These are phyloP conservation scores for Fraxinus americana DNA, from an alignment of 257 asterid species.

Conservation along the genomic window DNA sequence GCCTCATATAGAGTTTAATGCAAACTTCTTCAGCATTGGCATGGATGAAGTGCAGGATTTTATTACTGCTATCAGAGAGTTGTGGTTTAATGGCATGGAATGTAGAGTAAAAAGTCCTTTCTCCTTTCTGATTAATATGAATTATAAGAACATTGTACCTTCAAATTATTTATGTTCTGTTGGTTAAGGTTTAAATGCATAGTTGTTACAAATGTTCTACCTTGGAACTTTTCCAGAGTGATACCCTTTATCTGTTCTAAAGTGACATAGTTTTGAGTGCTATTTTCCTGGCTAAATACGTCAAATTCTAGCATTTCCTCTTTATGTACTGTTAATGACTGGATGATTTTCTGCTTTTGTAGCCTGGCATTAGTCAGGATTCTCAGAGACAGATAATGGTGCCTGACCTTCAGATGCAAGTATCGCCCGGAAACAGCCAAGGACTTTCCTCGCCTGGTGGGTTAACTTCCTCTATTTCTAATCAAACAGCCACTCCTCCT, in stretches of 20 bases:
- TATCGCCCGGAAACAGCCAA: conserved; percentile 42
- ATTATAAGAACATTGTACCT: neutral
- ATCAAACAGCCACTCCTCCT: conserved; percentile 41
- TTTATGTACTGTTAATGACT: neutral
- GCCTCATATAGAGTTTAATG: neutral
- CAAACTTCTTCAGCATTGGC: neutral
- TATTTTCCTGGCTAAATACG: conserved; percentile 8
- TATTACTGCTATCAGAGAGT: neutral
- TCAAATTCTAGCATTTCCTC: conserved; percentile 17
- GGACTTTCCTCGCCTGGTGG: conserved; percentile 48
- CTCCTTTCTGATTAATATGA: neutral
- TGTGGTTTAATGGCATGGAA: neutral
- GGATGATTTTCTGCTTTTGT: conserved; percentile 24
- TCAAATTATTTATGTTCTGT: neutral
- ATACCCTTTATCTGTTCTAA: conserved; percentile 16
- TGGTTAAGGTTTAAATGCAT: conserved; percentile 4
- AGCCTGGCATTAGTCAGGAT: conserved; percentile 71
- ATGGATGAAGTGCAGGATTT: neutral
- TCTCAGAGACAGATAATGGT: conserved; percentile 64
- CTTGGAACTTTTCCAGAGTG: neutral
- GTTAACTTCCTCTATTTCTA: conserved; percentile 39
- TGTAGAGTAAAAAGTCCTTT: neutral
- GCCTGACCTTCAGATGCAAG: conserved; percentile 68
- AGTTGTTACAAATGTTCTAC: neutral
- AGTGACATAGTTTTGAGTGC: conserved; percentile 6